phyloP scores from a whole-genome alignment of 805 yeast species.

The Sungouiella blattae region DNA sequence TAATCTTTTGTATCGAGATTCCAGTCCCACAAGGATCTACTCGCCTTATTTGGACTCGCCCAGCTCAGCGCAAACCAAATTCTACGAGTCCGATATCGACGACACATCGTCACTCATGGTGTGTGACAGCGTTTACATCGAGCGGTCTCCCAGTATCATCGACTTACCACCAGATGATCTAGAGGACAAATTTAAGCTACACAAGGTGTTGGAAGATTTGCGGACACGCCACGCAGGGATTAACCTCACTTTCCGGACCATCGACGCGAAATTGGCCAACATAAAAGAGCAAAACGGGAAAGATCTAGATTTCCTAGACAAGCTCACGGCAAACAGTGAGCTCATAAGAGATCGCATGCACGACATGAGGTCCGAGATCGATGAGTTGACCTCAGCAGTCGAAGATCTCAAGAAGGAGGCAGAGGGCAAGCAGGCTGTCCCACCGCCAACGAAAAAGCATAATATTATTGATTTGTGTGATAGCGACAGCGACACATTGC shows the following conservation, averaged over 20 bases:
- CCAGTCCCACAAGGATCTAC: too few species aligned
- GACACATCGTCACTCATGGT: slow-evolving; percentile 22
- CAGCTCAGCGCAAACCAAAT: background rate
- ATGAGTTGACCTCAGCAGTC: slow-evolving; percentile 6
- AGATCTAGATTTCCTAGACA: slow-evolving; percentile 12
- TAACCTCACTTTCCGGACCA: slow-evolving; percentile 4
- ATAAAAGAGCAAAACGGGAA: slow-evolving; percentile 10
- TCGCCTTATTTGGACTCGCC: background rate
- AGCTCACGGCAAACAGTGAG: slow-evolving; percentile 11
- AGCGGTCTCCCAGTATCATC: slow-evolving; percentile 1
- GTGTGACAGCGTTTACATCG: slow-evolving; percentile 1
- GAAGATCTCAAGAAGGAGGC: slow-evolving; percentile 5
- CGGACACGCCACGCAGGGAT: slow-evolving; percentile 9
- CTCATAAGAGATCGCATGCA: slow-evolving; percentile 12
- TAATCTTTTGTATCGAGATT: slow-evolving; percentile 5
- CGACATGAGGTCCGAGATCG: slow-evolving; percentile 12
- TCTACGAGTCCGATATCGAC: slow-evolving; percentile 15
- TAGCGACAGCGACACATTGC: too few species aligned
- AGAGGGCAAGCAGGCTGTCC: too few species aligned
- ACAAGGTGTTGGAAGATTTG: slow-evolving; percentile 9
- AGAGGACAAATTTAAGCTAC: slow-evolving; percentile 8
- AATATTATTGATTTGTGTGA: too few species aligned
- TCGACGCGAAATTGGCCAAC: slow-evolving; percentile 5
- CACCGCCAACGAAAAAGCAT: too few species aligned
- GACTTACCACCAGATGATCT: background rate